Conservation (phyloP, 306 rosid genomes). For the Sindora glabra region DNA sequence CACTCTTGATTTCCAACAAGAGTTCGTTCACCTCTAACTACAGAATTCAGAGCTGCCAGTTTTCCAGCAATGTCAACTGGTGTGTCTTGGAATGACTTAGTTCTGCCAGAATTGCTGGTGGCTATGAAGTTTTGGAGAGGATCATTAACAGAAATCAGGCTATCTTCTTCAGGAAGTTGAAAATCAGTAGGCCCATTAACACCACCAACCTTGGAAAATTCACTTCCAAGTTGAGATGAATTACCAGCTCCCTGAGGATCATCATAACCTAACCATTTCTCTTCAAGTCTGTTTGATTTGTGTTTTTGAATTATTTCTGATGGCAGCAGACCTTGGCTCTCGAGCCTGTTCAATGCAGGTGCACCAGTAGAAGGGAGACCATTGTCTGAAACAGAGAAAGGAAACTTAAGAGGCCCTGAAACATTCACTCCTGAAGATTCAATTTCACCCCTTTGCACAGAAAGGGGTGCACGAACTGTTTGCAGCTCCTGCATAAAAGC, state of each 20-base stretch:
- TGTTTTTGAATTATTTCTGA: slow-evolving; percentile 40
- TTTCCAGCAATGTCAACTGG: slow-evolving; percentile 55
- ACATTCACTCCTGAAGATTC: slow-evolving; percentile 50
- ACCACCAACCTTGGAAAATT: slow-evolving; percentile 42
- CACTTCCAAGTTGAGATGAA: slow-evolving; percentile 38
- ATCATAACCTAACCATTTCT: slow-evolving; percentile 49
- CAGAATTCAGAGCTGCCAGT: slow-evolving; percentile 49
- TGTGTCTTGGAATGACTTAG: slow-evolving; percentile 42
- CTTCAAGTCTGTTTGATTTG: slow-evolving; percentile 40
- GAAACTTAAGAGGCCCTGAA: slow-evolving; percentile 46
- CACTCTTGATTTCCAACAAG: slow-evolving; percentile 65
- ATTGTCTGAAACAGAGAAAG: slow-evolving; percentile 39
- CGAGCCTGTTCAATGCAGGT: slow-evolving; percentile 36
- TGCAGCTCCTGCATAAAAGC: slow-evolving; percentile 98
- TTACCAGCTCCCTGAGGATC: slow-evolving; percentile 49
- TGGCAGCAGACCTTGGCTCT: slow-evolving; percentile 27
- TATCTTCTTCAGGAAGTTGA: slow-evolving; percentile 72
- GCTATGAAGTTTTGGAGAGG: slow-evolving; percentile 51
- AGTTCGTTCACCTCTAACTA: slow-evolving; percentile 51
- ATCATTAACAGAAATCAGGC: slow-evolving; percentile 46
- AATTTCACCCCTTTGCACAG: slow-evolving; percentile 57
- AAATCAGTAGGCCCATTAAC: slow-evolving; percentile 47
- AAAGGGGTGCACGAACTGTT: slow-evolving; percentile 94
- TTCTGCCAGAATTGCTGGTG: slow-evolving; percentile 44
- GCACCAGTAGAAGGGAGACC: slow-evolving; percentile 32